Conservation (phyloP, 106 monocot species). For the Ottelia alismoides region DNA sequence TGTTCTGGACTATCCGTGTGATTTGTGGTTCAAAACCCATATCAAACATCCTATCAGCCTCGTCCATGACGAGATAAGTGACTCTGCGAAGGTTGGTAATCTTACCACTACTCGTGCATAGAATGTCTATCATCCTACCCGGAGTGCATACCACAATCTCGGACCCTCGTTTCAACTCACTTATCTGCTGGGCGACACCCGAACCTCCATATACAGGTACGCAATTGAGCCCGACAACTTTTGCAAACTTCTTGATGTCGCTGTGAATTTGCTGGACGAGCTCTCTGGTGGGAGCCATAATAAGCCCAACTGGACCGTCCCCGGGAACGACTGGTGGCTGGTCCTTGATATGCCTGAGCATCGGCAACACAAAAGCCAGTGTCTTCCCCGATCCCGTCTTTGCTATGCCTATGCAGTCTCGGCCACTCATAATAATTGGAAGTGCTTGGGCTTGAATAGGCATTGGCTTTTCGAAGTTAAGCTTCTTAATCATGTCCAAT, state of each 20-base stretch:
- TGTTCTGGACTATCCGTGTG: slow-evolving; percentile 83
- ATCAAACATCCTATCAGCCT: slow-evolving; percentile 98
- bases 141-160: slow-evolving; percentile 99
- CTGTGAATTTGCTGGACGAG: slow-evolving; percentile 93
- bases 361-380: slow-evolving; percentile 88
- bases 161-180: slow-evolving; percentile 84
- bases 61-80: slow-evolving; percentile 95
- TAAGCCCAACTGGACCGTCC: slow-evolving; percentile 84
- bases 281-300: slow-evolving; percentile 97
- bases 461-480: slow-evolving; percentile 91
- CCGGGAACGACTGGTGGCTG: slow-evolving; percentile 81
- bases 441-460: slow-evolving; percentile 88
- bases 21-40: slow-evolving; percentile 99
- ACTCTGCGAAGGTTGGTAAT: slow-evolving; percentile 89
- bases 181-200: slow-evolving; percentile 97
- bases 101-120: slow-evolving; percentile 88
- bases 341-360: slow-evolving; percentile 95
- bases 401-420: slow-evolving; percentile 95
- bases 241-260: slow-evolving; percentile 85
- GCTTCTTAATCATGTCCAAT: slow-evolving; percentile 80
- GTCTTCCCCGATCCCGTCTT: slow-evolving; percentile 99
- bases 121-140: slow-evolving; percentile 96
- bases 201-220: slow-evolving; percentile 95
- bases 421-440: slow-evolving; percentile 90
- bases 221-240: slow-evolving; percentile 57